Conservation (phyloP, 805 yeast species). For the Kodamaea restingae region DNA sequence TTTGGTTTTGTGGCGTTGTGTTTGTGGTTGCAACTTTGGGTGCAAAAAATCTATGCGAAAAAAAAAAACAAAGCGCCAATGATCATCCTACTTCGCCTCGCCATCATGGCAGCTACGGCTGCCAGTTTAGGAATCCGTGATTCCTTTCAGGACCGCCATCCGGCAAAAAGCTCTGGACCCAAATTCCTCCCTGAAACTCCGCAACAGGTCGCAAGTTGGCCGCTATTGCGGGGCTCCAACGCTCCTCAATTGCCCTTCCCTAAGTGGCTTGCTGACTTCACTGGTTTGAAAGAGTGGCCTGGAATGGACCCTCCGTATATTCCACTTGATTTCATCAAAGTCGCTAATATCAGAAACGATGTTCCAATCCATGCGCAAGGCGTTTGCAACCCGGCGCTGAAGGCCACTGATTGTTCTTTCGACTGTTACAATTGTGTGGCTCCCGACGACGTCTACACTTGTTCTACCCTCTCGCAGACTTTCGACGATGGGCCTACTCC, state of each 20-base stretch:
- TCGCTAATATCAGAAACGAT: constrained; percentile 45
- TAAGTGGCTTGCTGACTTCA: constrained; percentile 68
- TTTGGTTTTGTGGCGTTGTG: neutral
- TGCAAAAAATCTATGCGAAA: neutral
- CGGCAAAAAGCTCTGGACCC: neutral
- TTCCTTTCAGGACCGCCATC: neutral
- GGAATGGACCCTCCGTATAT: constrained; percentile 84
- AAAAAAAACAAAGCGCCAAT: neutral
- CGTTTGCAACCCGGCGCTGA: constrained; percentile 46
- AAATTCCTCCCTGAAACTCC: neutral
- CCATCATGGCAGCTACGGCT: neutral
- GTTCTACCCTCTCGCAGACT: constrained; percentile 74
- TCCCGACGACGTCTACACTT: constrained; percentile 71
- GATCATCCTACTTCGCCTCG: neutral
- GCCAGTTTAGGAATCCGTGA: neutral
- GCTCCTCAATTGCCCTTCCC: constrained; percentile 55
- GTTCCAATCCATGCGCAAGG: constrained; percentile 52
- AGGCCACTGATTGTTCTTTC: constrained; percentile 56
- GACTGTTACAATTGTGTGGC: constrained; percentile 80
- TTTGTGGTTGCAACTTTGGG: neutral
- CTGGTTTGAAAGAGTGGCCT: constrained; percentile 81
- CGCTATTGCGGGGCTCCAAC: neutral
- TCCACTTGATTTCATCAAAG: constrained; percentile 67
- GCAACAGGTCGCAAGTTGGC: neutral
- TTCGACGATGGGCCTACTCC: constrained; percentile 95